These are phyloP conservation scores for Tremella mesenterica DNA, from an alignment of 768 basidiomycete genomes.

Conservation along the genomic window DNA sequence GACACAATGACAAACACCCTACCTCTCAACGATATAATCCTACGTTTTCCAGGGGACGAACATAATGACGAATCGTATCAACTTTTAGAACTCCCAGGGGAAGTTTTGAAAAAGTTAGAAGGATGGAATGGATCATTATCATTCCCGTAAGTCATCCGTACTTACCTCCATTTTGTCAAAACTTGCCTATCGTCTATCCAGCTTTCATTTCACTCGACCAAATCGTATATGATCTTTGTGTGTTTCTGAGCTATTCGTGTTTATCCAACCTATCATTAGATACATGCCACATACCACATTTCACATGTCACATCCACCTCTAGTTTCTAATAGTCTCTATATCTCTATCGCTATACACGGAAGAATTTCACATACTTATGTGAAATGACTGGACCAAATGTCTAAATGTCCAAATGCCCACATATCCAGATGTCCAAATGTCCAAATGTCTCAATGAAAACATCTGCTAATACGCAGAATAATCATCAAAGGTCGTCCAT, in stretches of 20 bases:
- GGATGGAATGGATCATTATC: slow-evolving; percentile 3
- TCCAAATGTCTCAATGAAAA: no score
- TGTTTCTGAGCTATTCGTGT: neutral
- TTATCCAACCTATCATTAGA: neutral
- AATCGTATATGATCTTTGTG: neutral
- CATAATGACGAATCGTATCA: slow-evolving; percentile 31
- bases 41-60: slow-evolving; percentile 18
- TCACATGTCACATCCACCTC: no score
- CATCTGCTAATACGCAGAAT: slow-evolving; percentile 48
- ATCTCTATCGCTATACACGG: neutral
- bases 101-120: slow-evolving; percentile 41
- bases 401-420: no score
- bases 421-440: no score
- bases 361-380: neutral
- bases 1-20: slow-evolving; percentile 14
- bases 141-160: slow-evolving; percentile 23
- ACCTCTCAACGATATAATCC: slow-evolving; percentile 11
- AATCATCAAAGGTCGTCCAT: slow-evolving; percentile 67
- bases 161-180: neutral
- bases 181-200: no score
- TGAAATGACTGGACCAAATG: neutral
- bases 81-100: slow-evolving; percentile 41
- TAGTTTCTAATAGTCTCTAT: neutral
- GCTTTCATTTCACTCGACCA: no score
- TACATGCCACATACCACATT: neutral